Conservation (phyloP, 2,329 filamentous ascomycete species). For the Botrytis byssoidea region DNA sequence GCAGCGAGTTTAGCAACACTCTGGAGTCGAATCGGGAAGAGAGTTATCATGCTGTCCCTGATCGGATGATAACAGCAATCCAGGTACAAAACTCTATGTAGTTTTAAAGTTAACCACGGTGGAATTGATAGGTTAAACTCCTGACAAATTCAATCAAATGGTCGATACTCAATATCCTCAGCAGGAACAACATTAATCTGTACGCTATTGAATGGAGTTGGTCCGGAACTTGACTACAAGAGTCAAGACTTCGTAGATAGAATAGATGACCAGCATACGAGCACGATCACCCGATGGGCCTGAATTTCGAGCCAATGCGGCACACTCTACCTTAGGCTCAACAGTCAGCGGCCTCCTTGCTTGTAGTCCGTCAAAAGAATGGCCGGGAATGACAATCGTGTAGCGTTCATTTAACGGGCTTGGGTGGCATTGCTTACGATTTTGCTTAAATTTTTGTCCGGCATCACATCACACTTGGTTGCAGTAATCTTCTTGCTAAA, state of each 20-base stretch:
- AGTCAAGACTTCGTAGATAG: background rate
- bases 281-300: background rate
- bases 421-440: too few relatives aligned
- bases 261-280: background rate
- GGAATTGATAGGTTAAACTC: background rate
- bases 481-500: too few relatives aligned
- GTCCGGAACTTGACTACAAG: background rate
- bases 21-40: background rate
- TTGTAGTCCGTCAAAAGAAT: too few relatives aligned
- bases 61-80: background rate
- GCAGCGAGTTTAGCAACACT: background rate
- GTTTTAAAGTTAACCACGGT: background rate
- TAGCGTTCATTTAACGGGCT: too few relatives aligned
- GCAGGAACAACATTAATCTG: background rate
- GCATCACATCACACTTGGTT: too few relatives aligned
- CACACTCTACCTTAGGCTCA: background rate
- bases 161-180: background rate
- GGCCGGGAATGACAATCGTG: too few relatives aligned
- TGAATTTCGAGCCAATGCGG: background rate
- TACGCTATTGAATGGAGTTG: background rate
- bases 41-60: background rate
- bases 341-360: too few relatives aligned
- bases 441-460: too few relatives aligned
- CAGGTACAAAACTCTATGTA: background rate
- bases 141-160: background rate